Conservation (phyloP, 1,139 yeast species). For the Hansenula anomala region DNA sequence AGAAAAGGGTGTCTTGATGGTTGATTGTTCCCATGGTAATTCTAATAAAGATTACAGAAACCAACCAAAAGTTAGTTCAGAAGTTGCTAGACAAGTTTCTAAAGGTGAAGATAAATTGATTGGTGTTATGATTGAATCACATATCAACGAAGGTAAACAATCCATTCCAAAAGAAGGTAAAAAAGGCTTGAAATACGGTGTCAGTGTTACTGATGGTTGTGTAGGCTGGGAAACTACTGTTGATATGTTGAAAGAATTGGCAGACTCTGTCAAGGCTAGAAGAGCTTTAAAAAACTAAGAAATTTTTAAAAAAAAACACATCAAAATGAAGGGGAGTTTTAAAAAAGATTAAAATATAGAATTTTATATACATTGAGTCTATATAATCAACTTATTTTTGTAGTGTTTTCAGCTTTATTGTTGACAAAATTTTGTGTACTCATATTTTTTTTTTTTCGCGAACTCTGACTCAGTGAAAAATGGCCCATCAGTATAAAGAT, state of each 20-base stretch:
- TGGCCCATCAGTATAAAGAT: neutral
- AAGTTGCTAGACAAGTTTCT: slow-evolving; percentile 77
- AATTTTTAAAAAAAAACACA: neutral
- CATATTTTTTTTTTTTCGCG: neutral
- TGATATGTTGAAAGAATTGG: slow-evolving; percentile 68
- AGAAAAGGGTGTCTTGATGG: slow-evolving; percentile 61
- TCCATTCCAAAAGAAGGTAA: slow-evolving; percentile 73
- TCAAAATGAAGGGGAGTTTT: no score
- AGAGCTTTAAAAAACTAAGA: slow-evolving; percentile 36
- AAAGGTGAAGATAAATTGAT: slow-evolving; percentile 74
- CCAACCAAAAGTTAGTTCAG: slow-evolving; percentile 82
- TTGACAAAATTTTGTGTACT: neutral
- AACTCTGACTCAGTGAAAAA: no score
- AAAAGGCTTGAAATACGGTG: slow-evolving; percentile 83
- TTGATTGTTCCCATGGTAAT: slow-evolving; percentile 97
- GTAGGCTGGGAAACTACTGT: slow-evolving; percentile 91
- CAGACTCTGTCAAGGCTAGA: slow-evolving; percentile 79
- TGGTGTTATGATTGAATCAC: slow-evolving; percentile 96
- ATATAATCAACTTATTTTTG: no score
- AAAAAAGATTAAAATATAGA: no score
- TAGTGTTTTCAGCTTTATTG: neutral
- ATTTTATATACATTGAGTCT: no score
- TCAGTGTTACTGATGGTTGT: slow-evolving; percentile 95
- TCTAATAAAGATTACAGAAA: slow-evolving; percentile 90
- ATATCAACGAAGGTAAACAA: slow-evolving; percentile 91